Evolutionary conservation across 2,329 filamentous ascomycete species (phyloP), one percentile per base, ranked within the genome.

Genomic region (Leptographium wingfieldii): DNA sequence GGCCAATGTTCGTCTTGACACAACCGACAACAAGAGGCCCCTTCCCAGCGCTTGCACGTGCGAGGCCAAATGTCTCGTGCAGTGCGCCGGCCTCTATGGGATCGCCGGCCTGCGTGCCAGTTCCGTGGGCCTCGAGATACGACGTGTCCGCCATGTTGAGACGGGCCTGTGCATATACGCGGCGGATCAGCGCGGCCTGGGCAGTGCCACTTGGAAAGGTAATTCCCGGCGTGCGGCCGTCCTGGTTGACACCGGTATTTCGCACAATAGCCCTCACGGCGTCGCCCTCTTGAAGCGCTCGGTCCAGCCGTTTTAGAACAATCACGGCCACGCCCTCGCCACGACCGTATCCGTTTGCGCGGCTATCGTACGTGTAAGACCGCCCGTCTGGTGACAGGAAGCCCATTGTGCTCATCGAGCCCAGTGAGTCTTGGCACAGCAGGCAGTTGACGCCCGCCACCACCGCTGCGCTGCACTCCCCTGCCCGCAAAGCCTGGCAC

Each of bases 361-460:
- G 65, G 19, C 67, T 62, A 61, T 79, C 77, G 56, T 71, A 77
- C 0, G 71, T 73, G 27, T 58, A 63, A 1, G 62, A 67, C 14
- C 59, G 58, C 16, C 64, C 64, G 10, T 59, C 61, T 0, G 61
- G 56, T 4, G 63, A 64, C n/a, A 66, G 68, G 60, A 82, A 79
- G 62, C 78, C 79, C 55, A 81, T 68, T 3, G 74, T 76, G 6
- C 76, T 79, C 77, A 81, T 81, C 1, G 77, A 63, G 6, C 58
- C 56, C 12, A 63, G 60, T 19, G 59, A 61, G 48, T 68, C 64
- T 22, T 66, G 66, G 29, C 59, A 58, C 3, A 67, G 55, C n/a
- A 66, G 56, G 46, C 65, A 53, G 56, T 67, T 66, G 46, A 61
- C 61, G 19, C 65, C 67, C 5, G 62, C 64, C 11, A 65, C 67